These are phyloP conservation scores for Termitomyces sp. DNA, from an alignment of 768 basidiomycete species.

Conservation along the genomic window DNA sequence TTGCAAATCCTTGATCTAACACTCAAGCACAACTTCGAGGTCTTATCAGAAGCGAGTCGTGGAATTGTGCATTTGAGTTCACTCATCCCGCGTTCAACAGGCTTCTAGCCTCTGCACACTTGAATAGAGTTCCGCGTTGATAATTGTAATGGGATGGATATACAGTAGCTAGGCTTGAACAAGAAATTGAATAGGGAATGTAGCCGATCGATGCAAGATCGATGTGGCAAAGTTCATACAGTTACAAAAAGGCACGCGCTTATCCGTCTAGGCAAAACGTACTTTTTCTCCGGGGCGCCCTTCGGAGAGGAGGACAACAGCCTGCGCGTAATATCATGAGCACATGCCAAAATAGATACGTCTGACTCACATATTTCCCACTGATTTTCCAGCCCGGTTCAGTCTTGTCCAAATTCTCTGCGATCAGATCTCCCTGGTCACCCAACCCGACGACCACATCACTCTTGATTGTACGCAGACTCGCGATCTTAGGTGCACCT, in stretches of 20 bases:
- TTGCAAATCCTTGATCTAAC: no score
- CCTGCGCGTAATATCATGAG: constrained; percentile 37
- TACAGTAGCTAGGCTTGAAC: not conserved
- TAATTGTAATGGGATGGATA: not conserved
- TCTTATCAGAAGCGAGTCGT: no score
- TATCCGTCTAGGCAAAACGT: constrained; percentile 50
- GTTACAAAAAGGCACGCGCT: not conserved
- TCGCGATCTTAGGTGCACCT: constrained; percentile 84
- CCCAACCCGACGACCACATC: constrained; percentile 92
- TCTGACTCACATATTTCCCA: constrained; percentile 82
- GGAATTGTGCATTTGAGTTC: not conserved
- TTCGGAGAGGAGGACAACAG: constrained; percentile 82
- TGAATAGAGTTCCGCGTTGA: not conserved
- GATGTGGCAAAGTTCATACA: not conserved
- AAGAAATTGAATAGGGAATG: not conserved
- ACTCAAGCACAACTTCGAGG: no score
- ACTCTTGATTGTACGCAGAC: constrained; percentile 89
- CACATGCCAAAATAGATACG: not conserved
- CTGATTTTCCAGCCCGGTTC: constrained; percentile 97
- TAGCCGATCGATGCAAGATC: no score
- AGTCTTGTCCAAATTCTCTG: constrained; percentile 75
- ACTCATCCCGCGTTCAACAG: not conserved
- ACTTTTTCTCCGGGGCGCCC: constrained; percentile 90
- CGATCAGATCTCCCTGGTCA: constrained; percentile 59
- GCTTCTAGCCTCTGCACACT: not conserved